phyloP scores from a whole-genome alignment of 345 rosid genomes.

The Cardiospermum halicacabum region DNA sequence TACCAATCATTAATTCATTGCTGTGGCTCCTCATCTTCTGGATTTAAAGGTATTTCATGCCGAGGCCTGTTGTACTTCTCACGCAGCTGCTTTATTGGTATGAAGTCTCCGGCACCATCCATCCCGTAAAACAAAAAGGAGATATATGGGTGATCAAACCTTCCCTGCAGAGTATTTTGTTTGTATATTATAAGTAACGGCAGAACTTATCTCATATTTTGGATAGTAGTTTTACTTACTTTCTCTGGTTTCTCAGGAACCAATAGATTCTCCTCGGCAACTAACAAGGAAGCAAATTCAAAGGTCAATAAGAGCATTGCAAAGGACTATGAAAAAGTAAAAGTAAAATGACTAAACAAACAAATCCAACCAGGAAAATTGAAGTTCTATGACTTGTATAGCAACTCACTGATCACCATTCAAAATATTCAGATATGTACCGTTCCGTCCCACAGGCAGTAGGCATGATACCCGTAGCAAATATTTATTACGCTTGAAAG shows the following conservation, averaged over 20 bases:
- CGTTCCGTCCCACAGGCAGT: neutral
- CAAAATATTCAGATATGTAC: neutral
- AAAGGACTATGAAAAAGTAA: neutral
- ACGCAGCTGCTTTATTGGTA: conserved; percentile 85
- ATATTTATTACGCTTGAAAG: no score
- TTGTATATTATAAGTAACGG: neutral
- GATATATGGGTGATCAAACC: conserved; percentile 85
- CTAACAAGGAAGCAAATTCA: conserved; percentile 31
- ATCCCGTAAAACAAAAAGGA: conserved; percentile 80
- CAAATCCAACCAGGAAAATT: neutral
- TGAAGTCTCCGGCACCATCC: conserved; percentile 85
- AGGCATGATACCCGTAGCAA: no score
- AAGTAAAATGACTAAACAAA: neutral
- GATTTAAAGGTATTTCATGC: conserved; percentile 63
- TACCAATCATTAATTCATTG: neutral
- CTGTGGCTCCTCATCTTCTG: conserved; percentile 44
- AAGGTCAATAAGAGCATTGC: conserved; percentile 4
- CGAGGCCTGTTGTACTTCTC: conserved; percentile 76
- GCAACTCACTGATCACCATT: neutral
- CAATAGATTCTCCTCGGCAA: conserved; percentile 78
- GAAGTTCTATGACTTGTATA: neutral
- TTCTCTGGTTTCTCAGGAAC: conserved; percentile 55
- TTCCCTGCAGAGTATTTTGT: conserved; percentile 42
- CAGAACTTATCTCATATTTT: conserved; percentile 1
- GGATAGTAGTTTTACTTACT: conserved; percentile 35